These are phyloP conservation scores for Talaromyces adpressus DNA, from an alignment of 495 filamentous ascomycete species.

Conservation along the genomic window DNA sequence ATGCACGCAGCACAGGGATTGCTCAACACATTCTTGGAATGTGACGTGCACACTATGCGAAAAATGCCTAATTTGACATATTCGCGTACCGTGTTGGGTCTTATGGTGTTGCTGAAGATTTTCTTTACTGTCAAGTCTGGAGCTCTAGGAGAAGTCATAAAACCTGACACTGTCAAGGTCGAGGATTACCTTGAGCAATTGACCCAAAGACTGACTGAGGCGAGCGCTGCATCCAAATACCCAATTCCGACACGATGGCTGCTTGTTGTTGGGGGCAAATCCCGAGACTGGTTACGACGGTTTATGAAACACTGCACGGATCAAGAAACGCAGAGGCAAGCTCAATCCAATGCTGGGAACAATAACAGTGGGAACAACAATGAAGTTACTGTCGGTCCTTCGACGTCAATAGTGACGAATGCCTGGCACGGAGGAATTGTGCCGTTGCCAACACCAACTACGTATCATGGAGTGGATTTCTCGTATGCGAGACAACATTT, in stretches of 20 bases:
- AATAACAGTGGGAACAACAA: background rate
- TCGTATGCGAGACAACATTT: background rate
- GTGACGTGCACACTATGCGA: constrained; percentile 32
- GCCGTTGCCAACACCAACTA: background rate
- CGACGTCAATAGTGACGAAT: background rate
- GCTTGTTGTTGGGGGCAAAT: constrained; percentile 27
- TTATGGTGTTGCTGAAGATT: constrained; percentile 43
- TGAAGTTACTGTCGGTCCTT: background rate
- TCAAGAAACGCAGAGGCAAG: constrained; percentile 1
- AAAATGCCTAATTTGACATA: constrained; percentile 40
- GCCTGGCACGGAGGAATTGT: constrained; percentile 6
- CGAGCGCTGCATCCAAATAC: constrained; percentile 30
- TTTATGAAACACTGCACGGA: constrained; percentile 21
- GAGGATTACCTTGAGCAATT: constrained; percentile 38
- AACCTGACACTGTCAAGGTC: constrained; percentile 33
- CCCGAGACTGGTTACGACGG: constrained; percentile 30
- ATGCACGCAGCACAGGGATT: constrained; percentile 42
- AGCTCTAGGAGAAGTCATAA: constrained; percentile 37
- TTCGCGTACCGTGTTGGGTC: constrained; percentile 32
- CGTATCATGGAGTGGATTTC: background rate
- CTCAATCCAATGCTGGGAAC: background rate
- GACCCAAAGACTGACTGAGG: constrained; percentile 29
- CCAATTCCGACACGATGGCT: constrained; percentile 33
- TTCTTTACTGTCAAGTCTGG: constrained; percentile 40
- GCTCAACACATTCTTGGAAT: constrained; percentile 37